Base-by-base conservation (phyloP, 1,139 yeast genomes). In the Pichia sp. region DNA sequence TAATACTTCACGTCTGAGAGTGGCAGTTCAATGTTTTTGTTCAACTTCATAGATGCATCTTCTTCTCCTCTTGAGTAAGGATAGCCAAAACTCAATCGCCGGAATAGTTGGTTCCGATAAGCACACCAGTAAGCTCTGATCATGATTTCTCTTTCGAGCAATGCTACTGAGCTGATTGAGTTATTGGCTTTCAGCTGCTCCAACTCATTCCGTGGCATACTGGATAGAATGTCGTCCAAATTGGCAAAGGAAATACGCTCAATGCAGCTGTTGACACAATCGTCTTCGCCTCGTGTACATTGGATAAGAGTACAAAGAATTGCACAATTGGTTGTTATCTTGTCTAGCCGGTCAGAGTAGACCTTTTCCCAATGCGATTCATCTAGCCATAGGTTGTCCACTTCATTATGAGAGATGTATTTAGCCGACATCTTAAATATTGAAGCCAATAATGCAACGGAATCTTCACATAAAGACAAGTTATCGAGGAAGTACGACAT, bases 101-200 rank as follows among this genome's bases (percentile, higher is more conserved):
- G 61, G 38, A 69, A 65, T 3, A 72, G 68, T 27, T 71, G 64
- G 51, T 69, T 60, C 47, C 71, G 67, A 72, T 74, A 77, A 42
- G 72, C 71, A 27, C 70, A 71, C 83, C 83, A 79, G 10, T 77
- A 62, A 5, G 73, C 60, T 53, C 80, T 68, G 12, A 76, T 58
- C 30, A 69, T 57, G 46, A 71, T 60, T 56, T 78, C 81, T 30
- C 72, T 67, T 58, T 71, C 75, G 51, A 66, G 69, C 29, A 63
- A 31, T 9, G 58, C 59, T 75, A 79, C 51, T 73, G 67, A 4
- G 70, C 64, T 33, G 61, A 54, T 9, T 9, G 30, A 17, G 27
- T 12, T 51, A 53, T 4, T 68, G 53, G 52, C 62, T 57, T 7
- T 60, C 62, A 10, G 55, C 31, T 36, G 20, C 27, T 36, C 44